Base-by-base conservation (phyloP, 306 rosid species). In the Betula pendula region DNA sequence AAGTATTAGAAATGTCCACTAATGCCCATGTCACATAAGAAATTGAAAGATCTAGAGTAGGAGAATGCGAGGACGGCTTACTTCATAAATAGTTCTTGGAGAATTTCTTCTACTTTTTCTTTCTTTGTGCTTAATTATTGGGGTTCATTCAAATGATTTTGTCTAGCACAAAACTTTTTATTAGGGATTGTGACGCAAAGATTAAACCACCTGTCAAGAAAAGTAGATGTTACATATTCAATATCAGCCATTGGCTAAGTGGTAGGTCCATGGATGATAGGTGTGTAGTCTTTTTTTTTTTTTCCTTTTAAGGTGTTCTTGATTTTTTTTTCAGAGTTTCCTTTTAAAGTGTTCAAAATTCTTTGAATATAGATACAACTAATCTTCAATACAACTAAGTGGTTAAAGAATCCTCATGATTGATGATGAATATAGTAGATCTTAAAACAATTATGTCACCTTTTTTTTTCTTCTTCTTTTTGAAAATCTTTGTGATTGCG, bases 111-210 rank as follows among this genome's bases (percentile, higher is more conserved):
- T 78, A 80, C 77, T 71, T 43, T 12, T 12, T n/a, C n/a, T n/a
- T 69, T 50, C 49, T 52, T 43, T 78, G 50, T 56, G 56, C 66
- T 58, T 75, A 45, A 45, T 45, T 45, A 20, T 74, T 63, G 78
- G 72, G 78, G 78, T 73, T 69, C 76, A 78, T 74, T 75, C 70
- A 45, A 85, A 90, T 90, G 87, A 88, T 88, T 83, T 83, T 90
- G 96, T 90, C 96, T 74, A 76, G 85, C 90, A 90, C 87, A 73
- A 88, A 10, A 47, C 82, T 76, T 80, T 80, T 43, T 74, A 81
- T 84, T 75, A 79, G 62, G 72, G 78, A 43, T 74, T 84, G 55
- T 52, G 77, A 65, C 87, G 82, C 48, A 72, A 84, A 69, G 24
- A 60, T 52, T 49, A 69, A 51, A 50, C 72, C 75, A 84, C 71